Percentiles rank a stretch among this genome's conserved stretches.
These are phyloP conservation scores for Canavalia ensiformis DNA, from an alignment of 306 rosid species.

Conservation along the genomic window DNA sequence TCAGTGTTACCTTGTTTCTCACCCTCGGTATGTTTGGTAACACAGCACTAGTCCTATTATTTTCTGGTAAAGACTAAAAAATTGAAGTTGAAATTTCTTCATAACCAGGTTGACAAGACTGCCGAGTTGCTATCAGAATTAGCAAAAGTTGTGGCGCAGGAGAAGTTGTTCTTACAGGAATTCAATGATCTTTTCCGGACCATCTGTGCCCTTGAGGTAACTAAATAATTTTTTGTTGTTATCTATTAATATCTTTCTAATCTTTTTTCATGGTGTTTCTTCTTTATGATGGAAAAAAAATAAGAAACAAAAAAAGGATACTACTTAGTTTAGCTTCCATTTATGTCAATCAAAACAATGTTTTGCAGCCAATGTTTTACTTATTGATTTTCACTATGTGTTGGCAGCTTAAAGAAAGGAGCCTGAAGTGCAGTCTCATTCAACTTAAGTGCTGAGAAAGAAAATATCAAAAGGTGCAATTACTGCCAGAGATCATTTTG, in stretches of 20 bases:
- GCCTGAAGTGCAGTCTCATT: slow-evolving; percentile 61
- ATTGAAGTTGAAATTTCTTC: slow-evolving; percentile 20
- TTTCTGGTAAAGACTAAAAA: neutral
- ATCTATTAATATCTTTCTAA: neutral
- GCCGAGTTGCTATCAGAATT: slow-evolving; percentile 61
- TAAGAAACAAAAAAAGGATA: neutral
- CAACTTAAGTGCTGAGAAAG: slow-evolving; percentile 55
- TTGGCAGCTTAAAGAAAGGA: slow-evolving; percentile 67
- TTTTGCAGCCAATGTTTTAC: neutral
- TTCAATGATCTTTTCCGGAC: slow-evolving; percentile 53
- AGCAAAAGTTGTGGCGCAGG: slow-evolving; percentile 70
- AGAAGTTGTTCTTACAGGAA: slow-evolving; percentile 71
- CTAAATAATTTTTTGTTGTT: neutral
- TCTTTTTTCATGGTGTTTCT: neutral
- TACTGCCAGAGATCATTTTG: slow-evolving; percentile 9
- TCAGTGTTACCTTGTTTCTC: slow-evolving; percentile 49
- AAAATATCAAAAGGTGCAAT: slow-evolving; percentile 32
- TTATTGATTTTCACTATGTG: neutral
- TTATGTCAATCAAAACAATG: neutral
- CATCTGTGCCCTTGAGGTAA: slow-evolving; percentile 69
- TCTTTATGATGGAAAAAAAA: neutral
- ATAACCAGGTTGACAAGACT: slow-evolving; percentile 61
- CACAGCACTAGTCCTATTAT: neutral
- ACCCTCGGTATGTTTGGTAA: slow-evolving; percentile 54
- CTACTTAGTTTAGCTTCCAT: neutral